phyloP scores from a whole-genome alignment of 148 eudicot species.

The Chenopodium album region DNA sequence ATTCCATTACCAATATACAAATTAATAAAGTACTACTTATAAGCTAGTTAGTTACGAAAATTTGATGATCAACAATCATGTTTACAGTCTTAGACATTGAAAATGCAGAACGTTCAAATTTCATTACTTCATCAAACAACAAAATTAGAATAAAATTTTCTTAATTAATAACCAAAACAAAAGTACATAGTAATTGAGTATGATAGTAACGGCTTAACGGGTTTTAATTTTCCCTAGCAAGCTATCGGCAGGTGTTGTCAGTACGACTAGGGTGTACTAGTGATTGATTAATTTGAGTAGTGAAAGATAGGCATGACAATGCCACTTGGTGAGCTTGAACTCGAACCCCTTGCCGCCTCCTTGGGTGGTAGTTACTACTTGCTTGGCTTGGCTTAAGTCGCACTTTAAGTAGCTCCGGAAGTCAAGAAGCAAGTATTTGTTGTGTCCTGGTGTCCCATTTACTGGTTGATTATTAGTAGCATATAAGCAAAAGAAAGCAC shows the following conservation, averaged over 20 bases:
- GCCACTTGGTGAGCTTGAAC: constrained; percentile 54
- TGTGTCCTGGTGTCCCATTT: constrained; percentile 48
- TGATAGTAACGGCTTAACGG: not conserved
- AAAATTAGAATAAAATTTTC: not conserved
- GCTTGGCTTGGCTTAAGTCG: constrained; percentile 48
- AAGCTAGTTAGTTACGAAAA: not conserved
- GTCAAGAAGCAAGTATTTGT: constrained; percentile 58
- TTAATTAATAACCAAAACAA: not conserved
- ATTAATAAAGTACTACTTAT: no score
- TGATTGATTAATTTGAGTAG: constrained; percentile 3
- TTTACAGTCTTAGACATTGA: not conserved
- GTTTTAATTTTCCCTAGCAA: not conserved
- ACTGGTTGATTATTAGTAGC: constrained; percentile 25
- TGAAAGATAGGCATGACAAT: constrained; percentile 51
- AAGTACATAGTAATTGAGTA: not conserved
- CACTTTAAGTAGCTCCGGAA: constrained; percentile 61
- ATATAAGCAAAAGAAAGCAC: not conserved
- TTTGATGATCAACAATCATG: not conserved
- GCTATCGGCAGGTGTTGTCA: not conserved
- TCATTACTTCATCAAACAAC: not conserved
- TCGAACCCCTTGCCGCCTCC: constrained; percentile 64
- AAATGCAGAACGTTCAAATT: not conserved
- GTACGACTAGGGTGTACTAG: not conserved
- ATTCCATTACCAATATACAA: constrained; percentile 29
- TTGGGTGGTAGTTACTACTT: constrained; percentile 38